Evolutionary conservation across 208 protist genomes (phyloP).

Genomic region (Entamoeba moshkovskii): DNA sequence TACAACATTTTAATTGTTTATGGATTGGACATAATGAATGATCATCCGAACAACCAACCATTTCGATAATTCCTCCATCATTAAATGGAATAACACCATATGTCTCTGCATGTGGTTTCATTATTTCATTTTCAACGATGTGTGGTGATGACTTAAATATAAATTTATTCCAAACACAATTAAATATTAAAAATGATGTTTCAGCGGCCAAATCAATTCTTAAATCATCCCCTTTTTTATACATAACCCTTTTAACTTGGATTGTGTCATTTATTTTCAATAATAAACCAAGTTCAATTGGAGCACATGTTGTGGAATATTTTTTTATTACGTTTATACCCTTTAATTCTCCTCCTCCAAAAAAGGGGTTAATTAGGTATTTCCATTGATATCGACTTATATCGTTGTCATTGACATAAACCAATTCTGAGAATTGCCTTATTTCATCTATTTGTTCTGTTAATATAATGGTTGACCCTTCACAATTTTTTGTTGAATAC

Average conservation of each 20-base stretch:
- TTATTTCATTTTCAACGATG: no score
- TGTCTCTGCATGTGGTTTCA: not conserved
- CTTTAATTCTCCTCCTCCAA: not conserved
- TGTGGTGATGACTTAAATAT: not conserved
- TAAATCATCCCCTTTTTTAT: not conserved
- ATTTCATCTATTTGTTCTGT: no score
- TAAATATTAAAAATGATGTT: not conserved
- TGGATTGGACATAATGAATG: not conserved
- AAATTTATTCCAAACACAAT: not conserved
- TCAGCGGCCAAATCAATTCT: not conserved
- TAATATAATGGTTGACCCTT: not conserved
- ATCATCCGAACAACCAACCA: not conserved
- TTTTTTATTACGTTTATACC: not conserved
- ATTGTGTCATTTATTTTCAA: not conserved
- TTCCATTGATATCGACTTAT: not conserved
- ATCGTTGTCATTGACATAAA: no score
- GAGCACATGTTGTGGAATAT: not conserved
- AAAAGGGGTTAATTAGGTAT: not conserved
- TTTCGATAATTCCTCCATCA: not conserved
- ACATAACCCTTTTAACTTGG: not conserved
- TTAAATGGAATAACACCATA: not conserved
- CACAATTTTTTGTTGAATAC: not conserved
- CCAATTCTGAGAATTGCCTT: no score
- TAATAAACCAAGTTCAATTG: not conserved
- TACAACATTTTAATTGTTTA: not conserved